Conservation (phyloP, 2,329 filamentous ascomycete genomes). For the Calonectria honghensis region DNA sequence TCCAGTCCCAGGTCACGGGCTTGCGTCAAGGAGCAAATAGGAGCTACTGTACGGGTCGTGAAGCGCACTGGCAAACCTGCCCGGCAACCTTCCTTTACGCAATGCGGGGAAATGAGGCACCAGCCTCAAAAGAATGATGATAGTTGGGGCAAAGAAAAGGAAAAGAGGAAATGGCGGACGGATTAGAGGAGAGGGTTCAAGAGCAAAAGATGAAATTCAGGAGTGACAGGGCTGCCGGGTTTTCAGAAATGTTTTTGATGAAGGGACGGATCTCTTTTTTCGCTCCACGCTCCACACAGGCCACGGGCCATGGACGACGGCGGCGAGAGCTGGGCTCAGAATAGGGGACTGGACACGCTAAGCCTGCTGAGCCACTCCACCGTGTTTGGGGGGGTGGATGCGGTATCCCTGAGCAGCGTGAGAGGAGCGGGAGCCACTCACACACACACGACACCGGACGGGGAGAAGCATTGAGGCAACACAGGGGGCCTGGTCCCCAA, state of each 20-base stretch:
- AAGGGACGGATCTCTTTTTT: constrained; percentile 54
- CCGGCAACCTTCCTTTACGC: constrained; percentile 42
- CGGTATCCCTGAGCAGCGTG: constrained; percentile 40
- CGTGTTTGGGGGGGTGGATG: constrained; percentile 51
- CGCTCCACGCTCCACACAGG: constrained; percentile 51
- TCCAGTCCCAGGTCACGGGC: constrained; percentile 54
- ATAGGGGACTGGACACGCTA: constrained; percentile 58
- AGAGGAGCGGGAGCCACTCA: constrained; percentile 32
- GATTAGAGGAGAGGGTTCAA: constrained; percentile 45
- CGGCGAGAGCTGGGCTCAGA: constrained; percentile 49
- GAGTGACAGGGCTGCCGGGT: constrained; percentile 46
- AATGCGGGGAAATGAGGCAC: constrained; percentile 56
- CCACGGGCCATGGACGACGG: constrained; percentile 37
- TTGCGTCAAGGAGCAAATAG: constrained; percentile 45
- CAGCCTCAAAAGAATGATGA: constrained; percentile 58
- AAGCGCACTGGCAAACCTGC: constrained; percentile 31
- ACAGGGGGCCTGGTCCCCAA: constrained; percentile 19
- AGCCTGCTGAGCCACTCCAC: constrained; percentile 58
- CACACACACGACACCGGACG: constrained; percentile 15
- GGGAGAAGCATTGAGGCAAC: neutral
- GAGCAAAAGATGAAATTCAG: constrained; percentile 34
- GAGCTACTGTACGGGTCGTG: constrained; percentile 40
- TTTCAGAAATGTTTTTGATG: constrained; percentile 56
- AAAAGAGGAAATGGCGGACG: constrained; percentile 51
- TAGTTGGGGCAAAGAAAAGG: constrained; percentile 51